phyloP scores from a whole-genome alignment of 2,329 filamentous ascomycete genomes.

The Fusarium xyrophilum region DNA sequence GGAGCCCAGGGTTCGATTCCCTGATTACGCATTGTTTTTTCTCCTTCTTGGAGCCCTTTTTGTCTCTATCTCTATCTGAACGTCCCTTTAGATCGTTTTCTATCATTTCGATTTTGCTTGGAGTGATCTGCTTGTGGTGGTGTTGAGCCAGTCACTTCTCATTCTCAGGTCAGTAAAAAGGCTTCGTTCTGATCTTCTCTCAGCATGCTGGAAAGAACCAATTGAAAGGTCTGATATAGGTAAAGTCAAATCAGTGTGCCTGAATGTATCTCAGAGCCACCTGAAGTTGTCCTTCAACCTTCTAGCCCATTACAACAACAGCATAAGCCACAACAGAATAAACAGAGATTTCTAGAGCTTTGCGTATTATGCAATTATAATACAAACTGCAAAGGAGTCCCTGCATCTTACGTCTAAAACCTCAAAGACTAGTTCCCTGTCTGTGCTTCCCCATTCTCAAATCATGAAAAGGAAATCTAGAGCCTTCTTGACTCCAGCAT shows the following conservation, averaged over 20 bases:
- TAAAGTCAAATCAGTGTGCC: too few species aligned
- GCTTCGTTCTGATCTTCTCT: background rate
- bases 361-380: background rate
- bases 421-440: background rate
- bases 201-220: background rate
- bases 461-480: background rate
- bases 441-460: background rate
- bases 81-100: background rate
- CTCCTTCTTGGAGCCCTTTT: background rate
- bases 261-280: background rate
- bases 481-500: background rate
- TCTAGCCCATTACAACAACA: background rate
- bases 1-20: slow-evolving; percentile 14
- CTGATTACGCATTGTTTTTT: slow-evolving; percentile 6
- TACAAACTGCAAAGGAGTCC: background rate
- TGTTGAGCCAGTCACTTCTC: background rate
- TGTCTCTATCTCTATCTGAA: background rate
- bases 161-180: background rate
- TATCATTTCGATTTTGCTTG: background rate
- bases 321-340: background rate
- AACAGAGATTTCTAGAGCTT: background rate
- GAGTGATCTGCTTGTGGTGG: background rate
- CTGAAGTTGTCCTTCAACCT: background rate
- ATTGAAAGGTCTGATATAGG: background rate
- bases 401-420: background rate